Conservation (phyloP, 495 filamentous ascomycete species). For the Aspergillus sclerotioniger region DNA sequence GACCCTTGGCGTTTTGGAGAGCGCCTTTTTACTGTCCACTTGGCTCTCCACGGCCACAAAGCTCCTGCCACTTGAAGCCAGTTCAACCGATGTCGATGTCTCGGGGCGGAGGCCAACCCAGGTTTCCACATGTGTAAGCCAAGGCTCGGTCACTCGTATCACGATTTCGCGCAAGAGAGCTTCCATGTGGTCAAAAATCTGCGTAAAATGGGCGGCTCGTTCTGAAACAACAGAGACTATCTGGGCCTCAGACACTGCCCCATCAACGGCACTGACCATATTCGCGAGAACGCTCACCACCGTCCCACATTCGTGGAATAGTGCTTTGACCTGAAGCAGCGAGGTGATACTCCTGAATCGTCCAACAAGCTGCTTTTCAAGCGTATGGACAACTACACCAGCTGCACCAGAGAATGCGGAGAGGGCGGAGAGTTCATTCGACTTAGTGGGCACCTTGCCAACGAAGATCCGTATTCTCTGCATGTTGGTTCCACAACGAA, state of each 20-base stretch:
- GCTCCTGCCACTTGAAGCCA: conserved; percentile 43
- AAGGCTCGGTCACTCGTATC: conserved; percentile 60
- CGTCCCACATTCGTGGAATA: conserved; percentile 62
- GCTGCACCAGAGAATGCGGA: conserved; percentile 38
- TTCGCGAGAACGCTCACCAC: conserved; percentile 60
- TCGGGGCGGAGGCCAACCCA: conserved; percentile 74
- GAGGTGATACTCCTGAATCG: conserved; percentile 28
- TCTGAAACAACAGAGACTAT: conserved; percentile 67
- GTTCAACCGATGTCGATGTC: conserved; percentile 39
- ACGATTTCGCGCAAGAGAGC: conserved; percentile 66
- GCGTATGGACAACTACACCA: conserved; percentile 35
- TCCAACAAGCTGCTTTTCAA: conserved; percentile 36
- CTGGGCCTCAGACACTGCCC: conserved; percentile 60
- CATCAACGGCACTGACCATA: conserved; percentile 55
- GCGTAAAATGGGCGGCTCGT: conserved; percentile 60
- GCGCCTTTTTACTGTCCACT: conserved; percentile 53
- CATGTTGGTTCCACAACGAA: conserved; percentile 71
- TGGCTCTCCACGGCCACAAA: conserved; percentile 60
- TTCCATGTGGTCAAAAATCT: conserved; percentile 59
- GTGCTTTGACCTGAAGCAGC: conserved; percentile 62
- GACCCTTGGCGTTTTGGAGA: conserved; percentile 48
- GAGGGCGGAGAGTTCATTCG: conserved; percentile 30
- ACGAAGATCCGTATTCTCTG: conserved; percentile 60
- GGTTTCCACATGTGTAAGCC: conserved; percentile 66
- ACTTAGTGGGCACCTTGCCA: conserved; percentile 29